phyloP scores from a whole-genome alignment of 2,329 filamentous ascomycete genomes.

The Incumbomyces lentus region DNA sequence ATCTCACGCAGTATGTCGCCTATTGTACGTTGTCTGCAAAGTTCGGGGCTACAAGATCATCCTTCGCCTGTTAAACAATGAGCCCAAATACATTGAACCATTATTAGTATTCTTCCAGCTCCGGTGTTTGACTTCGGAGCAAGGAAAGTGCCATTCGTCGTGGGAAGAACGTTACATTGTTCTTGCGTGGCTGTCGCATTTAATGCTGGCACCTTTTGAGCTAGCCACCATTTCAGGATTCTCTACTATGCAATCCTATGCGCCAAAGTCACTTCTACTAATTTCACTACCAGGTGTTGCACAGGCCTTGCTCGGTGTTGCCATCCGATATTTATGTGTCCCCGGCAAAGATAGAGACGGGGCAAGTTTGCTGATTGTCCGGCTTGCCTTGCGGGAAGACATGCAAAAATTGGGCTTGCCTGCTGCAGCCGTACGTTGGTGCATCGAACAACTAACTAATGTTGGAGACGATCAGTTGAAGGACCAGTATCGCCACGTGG shows the following conservation, averaged over 20 bases:
- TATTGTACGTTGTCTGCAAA: conserved; percentile 89
- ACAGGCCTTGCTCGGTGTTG: conserved; percentile 58
- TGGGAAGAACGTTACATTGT: conserved; percentile 90
- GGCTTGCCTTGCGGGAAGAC: conserved; percentile 71
- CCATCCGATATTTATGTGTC: conserved; percentile 58
- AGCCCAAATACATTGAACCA: conserved; percentile 72
- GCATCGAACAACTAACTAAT: conserved; percentile 50
- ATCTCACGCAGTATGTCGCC: conserved; percentile 60
- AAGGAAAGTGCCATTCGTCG: conserved; percentile 36
- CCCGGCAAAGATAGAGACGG: conserved; percentile 83
- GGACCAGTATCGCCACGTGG: conserved; percentile 66
- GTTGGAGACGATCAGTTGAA: conserved; percentile 27
- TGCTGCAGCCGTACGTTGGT: conserved; percentile 58
- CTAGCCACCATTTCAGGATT: conserved; percentile 65
- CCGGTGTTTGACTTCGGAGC: conserved; percentile 26
- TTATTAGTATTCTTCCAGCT: conserved; percentile 66
- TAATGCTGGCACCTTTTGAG: conserved; percentile 81
- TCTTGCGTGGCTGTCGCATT: conserved; percentile 75
- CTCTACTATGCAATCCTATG: conserved; percentile 1
- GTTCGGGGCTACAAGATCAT: conserved; percentile 89
- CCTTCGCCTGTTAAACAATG: conserved; percentile 80
- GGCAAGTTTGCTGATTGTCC: conserved; percentile 70
- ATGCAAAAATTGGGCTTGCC: conserved; percentile 73
- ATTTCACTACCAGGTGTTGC: conserved; percentile 58
- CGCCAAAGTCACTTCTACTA: conserved; percentile 19